Conservation (phyloP, 2,329 filamentous ascomycete species). For the Trichophyton rubrum region DNA sequence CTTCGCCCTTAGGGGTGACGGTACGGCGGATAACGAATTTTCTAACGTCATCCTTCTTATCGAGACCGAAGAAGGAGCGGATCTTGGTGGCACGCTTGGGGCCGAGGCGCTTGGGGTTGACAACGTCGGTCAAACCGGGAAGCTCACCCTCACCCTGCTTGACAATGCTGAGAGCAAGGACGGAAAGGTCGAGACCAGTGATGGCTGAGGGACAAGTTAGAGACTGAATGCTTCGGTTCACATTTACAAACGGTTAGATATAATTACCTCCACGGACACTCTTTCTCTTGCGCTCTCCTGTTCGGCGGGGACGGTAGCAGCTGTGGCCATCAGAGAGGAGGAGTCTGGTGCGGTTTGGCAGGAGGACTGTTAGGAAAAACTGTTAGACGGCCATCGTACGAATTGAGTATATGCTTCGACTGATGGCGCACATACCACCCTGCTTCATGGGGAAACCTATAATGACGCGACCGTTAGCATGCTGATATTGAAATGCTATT, state of each 20-base stretch:
- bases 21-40: slow-evolving; percentile 99
- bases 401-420: slow-evolving; percentile 1
- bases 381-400: background rate
- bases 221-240: background rate
- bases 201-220: slow-evolving; percentile 50
- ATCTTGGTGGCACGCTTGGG: slow-evolving; percentile 99
- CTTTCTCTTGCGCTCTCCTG: slow-evolving; percentile 99
- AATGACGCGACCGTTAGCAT: background rate
- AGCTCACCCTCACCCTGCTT: slow-evolving; percentile 96
- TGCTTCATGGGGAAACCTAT: slow-evolving; percentile 98
- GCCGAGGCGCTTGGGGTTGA: slow-evolving; percentile 97
- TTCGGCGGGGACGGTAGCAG: slow-evolving; percentile 97
- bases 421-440: slow-evolving; percentile 46
- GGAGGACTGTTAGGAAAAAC: slow-evolving; percentile 47
- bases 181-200: slow-evolving; percentile 86
- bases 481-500: background rate
- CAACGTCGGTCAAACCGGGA: slow-evolving; percentile 91
- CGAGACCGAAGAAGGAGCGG: slow-evolving; percentile 98
- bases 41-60: slow-evolving; percentile 99
- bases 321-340: slow-evolving; percentile 90
- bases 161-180: slow-evolving; percentile 87
- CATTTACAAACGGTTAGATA: background rate
- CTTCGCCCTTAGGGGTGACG: slow-evolving; percentile 92
- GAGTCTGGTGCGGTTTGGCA: slow-evolving; percentile 95
- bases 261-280: slow-evolving; percentile 63